Evolutionary conservation across 495 filamentous ascomycete genomes (phyloP), one percentile per base, ranked within the genome.

Genomic region (Cladorrhinum samala): DNA sequence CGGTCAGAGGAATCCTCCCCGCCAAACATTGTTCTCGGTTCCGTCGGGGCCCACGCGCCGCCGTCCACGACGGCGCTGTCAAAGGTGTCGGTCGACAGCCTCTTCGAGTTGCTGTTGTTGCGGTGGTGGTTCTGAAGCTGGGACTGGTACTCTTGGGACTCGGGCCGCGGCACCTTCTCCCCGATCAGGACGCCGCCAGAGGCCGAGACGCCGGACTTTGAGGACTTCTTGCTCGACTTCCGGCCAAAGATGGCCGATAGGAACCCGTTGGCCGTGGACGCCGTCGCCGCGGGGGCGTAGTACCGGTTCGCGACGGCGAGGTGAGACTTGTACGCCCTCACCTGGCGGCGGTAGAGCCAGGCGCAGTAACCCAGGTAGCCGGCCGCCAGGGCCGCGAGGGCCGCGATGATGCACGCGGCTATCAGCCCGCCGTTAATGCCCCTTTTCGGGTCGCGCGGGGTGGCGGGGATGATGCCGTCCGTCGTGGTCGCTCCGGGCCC

Each of bases 361-460:
- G 81, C 77, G 65, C 86, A 86, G 72, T 87, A 88, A 13, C 83
- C 84, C 17, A 90, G 72, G 59, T 88, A 83, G 8, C 67, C 66
- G 2, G 82, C 78, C 3, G 82, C 61, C 14, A 87, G 54, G 37
- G 77, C 76, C 11, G 83, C 70, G 13, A 82, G 57, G 23, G 80
- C 85, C 3, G 82, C 86, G 49, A 88, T 63, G 25, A 81, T 75
- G 19, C 80, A 82, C 2, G 83, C 82, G 24, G 81, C 77, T 52
- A 88, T 84, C 30, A 86, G 77, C 13, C 74, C 83, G 9, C 42
- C 49, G 9, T 16, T 38, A 3, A 8, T 17, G 8, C 18, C 17
- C 1, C 7, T 1, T 14, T 27, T 47, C 5, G n/a, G 8, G n/a
- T 14, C 21, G 24, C 6, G 14, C 7, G 23, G 11, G 18, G 46